These are phyloP conservation scores for Breviolum minutum DNA, from an alignment of 73 alveolate species.

Conservation along the genomic window DNA sequence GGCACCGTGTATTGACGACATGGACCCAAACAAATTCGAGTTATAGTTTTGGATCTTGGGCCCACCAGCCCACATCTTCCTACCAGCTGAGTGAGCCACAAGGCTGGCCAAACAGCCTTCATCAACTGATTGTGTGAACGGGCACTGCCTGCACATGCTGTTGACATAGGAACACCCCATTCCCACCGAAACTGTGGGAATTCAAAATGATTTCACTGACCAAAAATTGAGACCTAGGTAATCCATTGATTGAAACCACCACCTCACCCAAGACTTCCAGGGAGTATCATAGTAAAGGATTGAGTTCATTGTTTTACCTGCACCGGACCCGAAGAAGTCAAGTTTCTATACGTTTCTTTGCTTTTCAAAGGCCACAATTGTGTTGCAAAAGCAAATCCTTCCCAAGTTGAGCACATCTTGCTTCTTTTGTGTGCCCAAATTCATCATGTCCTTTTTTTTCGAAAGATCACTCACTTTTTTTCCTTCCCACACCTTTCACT, in stretches of 20 bases:
- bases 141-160: background rate
- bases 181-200: background rate
- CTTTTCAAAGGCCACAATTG: no score
- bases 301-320: no score
- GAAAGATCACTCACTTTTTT: no score
- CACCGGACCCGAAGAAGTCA: no score
- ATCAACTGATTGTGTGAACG: background rate
- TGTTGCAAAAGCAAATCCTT: no score
- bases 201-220: background rate
- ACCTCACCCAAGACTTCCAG: background rate
- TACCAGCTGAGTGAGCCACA: background rate
- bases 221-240: background rate
- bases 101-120: background rate
- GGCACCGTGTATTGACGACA: background rate
- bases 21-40: background rate
- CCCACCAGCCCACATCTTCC: background rate
- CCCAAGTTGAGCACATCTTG: no score
- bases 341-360: no score
- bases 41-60: background rate
- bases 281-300: background rate
- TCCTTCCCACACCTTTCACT: no score
- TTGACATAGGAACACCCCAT: no score
- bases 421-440: no score
- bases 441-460: no score
- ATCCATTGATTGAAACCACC: background rate